Evolutionary conservation across 169 alveolate species (phyloP), one percentile per base, ranked within the genome.

Genomic region (Toxoplasma gondii): DNA sequence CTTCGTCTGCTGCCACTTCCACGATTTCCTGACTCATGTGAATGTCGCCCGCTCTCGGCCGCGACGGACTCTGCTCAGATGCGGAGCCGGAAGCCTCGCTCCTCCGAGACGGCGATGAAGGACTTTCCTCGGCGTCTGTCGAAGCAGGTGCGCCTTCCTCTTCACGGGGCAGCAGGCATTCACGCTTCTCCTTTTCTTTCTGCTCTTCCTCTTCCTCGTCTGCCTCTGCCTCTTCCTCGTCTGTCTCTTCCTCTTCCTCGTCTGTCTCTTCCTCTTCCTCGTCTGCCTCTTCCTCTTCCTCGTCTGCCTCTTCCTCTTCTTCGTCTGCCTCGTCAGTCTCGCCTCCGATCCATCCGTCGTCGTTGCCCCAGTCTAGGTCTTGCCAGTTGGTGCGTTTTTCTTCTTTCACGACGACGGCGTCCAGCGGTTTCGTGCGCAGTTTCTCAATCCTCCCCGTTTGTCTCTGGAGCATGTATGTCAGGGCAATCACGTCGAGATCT

Each of bases 381-480:
- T 36, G 36, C 88, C 54, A 10, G 34, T 82, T 34, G 44, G 17
- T 70, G 80, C 34, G 19, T 12, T 44, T 29, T 22, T 19, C 34
- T 44, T 34, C 67, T 38, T 38, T 39, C n/a, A 81, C 83, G 92
- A 64, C 87, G 31, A 38, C 93, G 36, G 74, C 38, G 12, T 88
- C 94, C 29, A 91, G 93, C 4, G 96, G 96, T 22, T 36, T 27
- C 4, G 43, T 24, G 7, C 92, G 88, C 45, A 94, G 94, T 39
- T 58, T 53, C 49, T 82, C 43, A 22, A 74, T 43, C 41, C 92
- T 39, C 2, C 96, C 96, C 44, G 95, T 94, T 1, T 91, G 91
- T 70, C 95, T 19, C 64, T 92, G 95, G 67, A 94, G 88, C 96
- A 94, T 94, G 92, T 83, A 92, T 24, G 96, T 94, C 29, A 94